Percentiles rank a stretch among this genome's conserved stretches.
These are phyloP conservation scores for Blastobotrys americana DNA, from an alignment of 805 yeast genomes.

Conservation along the genomic window DNA sequence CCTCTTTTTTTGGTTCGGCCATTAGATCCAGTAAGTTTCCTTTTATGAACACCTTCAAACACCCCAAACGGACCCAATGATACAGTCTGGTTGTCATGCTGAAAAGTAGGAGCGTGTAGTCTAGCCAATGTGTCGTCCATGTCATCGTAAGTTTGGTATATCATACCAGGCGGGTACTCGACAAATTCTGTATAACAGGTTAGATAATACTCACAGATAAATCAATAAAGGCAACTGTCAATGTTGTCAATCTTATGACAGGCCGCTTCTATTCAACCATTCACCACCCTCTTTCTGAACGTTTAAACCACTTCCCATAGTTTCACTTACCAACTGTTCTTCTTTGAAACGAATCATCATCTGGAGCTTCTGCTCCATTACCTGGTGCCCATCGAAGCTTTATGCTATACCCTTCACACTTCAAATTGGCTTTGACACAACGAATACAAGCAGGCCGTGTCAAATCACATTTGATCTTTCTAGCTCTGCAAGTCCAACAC, in stretches of 20 bases:
- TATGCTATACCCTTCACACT: conserved; percentile 78
- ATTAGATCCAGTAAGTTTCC: not conserved
- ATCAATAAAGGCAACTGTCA: no score
- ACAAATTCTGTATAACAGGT: conserved; percentile 74
- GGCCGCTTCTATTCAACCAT: no score
- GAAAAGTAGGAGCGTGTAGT: conserved; percentile 43
- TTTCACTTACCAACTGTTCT: conserved; percentile 25
- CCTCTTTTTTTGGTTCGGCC: not conserved
- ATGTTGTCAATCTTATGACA: no score
- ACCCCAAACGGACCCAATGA: conserved; percentile 79
- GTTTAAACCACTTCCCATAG: not conserved
- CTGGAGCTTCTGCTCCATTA: conserved; percentile 18
- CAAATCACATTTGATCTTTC: conserved; percentile 78
- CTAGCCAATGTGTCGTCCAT: conserved; percentile 63
- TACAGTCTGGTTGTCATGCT: conserved; percentile 40
- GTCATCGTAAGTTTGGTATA: conserved; percentile 69
- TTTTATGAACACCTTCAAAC: conserved; percentile 41
- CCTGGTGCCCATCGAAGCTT: conserved; percentile 64
- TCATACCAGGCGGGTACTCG: conserved; percentile 50
- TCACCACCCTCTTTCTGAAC: not conserved
- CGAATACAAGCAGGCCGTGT: conserved; percentile 62
- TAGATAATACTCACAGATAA: no score
- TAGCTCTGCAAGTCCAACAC: conserved; percentile 76
- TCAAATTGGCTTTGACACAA: conserved; percentile 58
- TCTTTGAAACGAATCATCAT: conserved; percentile 56